Evolutionary conservation across 495 filamentous ascomycete genomes (phyloP), one percentile per base, ranked within the genome.

Genomic region (Clohesyomyces aquaticus): DNA sequence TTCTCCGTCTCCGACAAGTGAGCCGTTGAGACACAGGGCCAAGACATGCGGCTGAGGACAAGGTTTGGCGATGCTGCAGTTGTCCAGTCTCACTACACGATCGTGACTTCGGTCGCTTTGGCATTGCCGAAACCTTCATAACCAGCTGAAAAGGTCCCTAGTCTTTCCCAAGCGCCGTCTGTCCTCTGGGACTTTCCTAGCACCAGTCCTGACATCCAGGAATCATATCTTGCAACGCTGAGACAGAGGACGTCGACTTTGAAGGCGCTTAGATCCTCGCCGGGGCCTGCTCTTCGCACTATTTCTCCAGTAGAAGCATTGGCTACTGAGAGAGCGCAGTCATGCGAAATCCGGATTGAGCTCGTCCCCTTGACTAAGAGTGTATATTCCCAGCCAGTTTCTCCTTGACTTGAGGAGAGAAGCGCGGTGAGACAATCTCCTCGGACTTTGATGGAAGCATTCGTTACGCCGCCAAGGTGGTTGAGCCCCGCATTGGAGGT

Each of bases 341-440:
- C 63, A 25, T 53, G 55, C 2, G 63, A 54, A 2, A 66, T 29
- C 0, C 28, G 28, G 8, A 66, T 59, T 23, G 63, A 41, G 27
- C 55, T 59, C 3, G 63, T 66, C 3, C 63, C 63, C 23, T 55
- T 59, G 25, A 66, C 55, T 11, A 66, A 21, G 18, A 66, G 22
- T 8, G 41, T 22, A 45, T 66, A 66, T 42, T 59, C 49, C 47
- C 32, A 60, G 21, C 9, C 21, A 1, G 18, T 28, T 8, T 55
- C 55, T 57, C 26, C 54, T 14, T 54, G 25, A 6, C 14, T 4
- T 1, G 63, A 66, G 14, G 42, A 66, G 9, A 66, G 48, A 18
- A 66, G 21, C 8, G 63, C 63, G 21, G 19, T 18, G 1, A 66
- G 18, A 38, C 46, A 53, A 6, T 55, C 47, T 1, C 55, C 63